Conservation (phyloP, 768 basidiomycete species). For the Lactarius akahatsu region DNA sequence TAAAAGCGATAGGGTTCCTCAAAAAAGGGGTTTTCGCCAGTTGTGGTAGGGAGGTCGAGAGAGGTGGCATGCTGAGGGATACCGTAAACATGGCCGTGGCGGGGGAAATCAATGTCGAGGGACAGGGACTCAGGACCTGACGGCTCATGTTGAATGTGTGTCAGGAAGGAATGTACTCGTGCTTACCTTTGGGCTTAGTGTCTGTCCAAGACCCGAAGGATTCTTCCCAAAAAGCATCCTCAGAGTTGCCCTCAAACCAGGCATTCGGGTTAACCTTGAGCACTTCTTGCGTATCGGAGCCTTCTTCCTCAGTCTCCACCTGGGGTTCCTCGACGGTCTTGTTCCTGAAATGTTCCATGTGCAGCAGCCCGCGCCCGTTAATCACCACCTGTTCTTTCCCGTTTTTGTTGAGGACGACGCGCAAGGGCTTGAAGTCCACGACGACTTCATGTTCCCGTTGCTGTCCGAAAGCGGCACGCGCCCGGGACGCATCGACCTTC, state of each 20-base stretch:
- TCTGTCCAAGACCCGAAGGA: conserved; percentile 85
- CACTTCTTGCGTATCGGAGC: conserved; percentile 47
- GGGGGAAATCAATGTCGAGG: conserved; percentile 91
- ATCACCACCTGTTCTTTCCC: conserved; percentile 85
- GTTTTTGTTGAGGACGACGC: conserved; percentile 65
- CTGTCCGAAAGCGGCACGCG: conserved; percentile 62
- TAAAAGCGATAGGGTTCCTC: conserved; percentile 92
- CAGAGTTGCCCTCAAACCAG: conserved; percentile 89
- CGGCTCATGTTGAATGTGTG: conserved; percentile 5
- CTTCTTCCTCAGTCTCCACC: conserved; percentile 47
- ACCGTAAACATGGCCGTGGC: conserved; percentile 88
- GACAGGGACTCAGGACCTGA: conserved; percentile 93
- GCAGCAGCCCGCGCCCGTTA: conserved; percentile 86
- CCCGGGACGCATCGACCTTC: conserved; percentile 62
- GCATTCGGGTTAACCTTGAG: conserved; percentile 52
- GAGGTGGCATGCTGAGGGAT: conserved; percentile 95
- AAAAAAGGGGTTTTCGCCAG: conserved; percentile 72
- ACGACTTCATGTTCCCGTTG: conserved; percentile 63
- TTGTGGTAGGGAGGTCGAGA: conserved; percentile 84
- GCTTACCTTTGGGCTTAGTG: conserved; percentile 88
- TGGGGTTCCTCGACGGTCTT: conserved; percentile 50
- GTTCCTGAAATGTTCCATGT: conserved; percentile 96
- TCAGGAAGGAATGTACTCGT: background rate
- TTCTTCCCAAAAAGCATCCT: conserved; percentile 91
- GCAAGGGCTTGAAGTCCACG: conserved; percentile 74